Base-by-base conservation (phyloP, 2,329 filamentous ascomycete species). In the Neurospora sp. region DNA sequence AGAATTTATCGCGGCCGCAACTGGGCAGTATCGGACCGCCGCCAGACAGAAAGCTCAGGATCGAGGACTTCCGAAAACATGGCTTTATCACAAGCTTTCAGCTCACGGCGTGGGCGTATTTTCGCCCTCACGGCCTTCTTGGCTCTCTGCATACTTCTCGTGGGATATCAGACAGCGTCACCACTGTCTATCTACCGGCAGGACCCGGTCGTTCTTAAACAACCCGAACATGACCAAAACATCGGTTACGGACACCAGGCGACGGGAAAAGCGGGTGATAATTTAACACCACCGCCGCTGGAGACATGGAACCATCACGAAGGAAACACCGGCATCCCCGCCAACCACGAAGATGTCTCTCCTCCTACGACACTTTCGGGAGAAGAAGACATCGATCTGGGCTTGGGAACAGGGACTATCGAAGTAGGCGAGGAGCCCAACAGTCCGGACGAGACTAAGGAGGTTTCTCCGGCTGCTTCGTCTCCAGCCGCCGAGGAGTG, bases 61-160 rank as follows among this genome's bases (percentile, higher is more conserved):
- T 62, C 23, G 52, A 62, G 33, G 46, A 57, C 46, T 23, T 28
- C 46, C 15, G 23, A 17, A 38, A 71, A 17, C 43, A 76, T 76
- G 75, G 71, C 65, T 3, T 33, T 72, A 46, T 70, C 71, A 6
- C 62, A 72, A 17, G 38, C 75, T 37, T 68, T 69, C 36, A 71
- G 72, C 43, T 72, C 73, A 68, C 71, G 73, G 62, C 70, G 73
- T 41, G 70, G 69, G 6, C 71, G 72, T 23, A 10, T 75, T 6
- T 19, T 74, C 8, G 67, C 70, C 36, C 19, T 75, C 23, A 72
- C 73, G 2, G 11, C 73, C 38, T 46, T 75, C 33, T 52, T 73
- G 68, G 72, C 69, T 6, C 17, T 73, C 28, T 3, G 15, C 15
- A 67, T 76, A 0, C 68, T 75, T 33, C 74, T 72, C 68, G 69